Evolutionary conservation across 208 protist genomes (phyloP), one percentile per base, ranked within the genome.

Genomic region (Angomonas ambiguus): DNA sequence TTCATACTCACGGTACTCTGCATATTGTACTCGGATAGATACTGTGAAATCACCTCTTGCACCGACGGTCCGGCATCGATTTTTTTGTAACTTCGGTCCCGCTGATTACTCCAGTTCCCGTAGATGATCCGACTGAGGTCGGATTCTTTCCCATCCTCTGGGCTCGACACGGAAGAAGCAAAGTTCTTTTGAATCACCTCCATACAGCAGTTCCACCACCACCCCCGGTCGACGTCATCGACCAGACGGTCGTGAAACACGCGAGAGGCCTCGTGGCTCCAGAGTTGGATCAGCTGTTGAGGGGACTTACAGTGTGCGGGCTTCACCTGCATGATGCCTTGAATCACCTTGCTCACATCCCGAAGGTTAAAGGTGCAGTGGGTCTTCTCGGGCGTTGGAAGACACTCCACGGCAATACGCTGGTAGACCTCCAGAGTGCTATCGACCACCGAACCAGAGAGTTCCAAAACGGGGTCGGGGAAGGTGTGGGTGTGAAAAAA

Each of bases 311-410:
- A 83, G 62, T 86, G 72, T 6, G 77, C 67, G 0, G 92, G 78
- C 35, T 87, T 82, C 13, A 94, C 76, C 71, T 95, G 93, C 76
- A 98, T 80, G 28, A 98, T 83, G 41, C 95, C 98, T 70, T 98
- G 97, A 33, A 99, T 80, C 59, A 99, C 96, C 59, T 98, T 98
- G 62, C 88, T 91, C 27, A 99, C 81, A 69, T 99, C 98, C 45
- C 98, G 90, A 68, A 99, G 65, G 81, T 99, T 99, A 88, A 99
- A 99, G 18, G 96, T 98, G 83, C 98, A 99, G 80, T 99, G 98
- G 10, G 90, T 94, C 77, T 98, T 98, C 45, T 96, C 82, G 16
- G 98, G 97, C 6, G 97, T 99, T 11, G 98, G 98, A 41, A 98
- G 77, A 24, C 98, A 88, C 70, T 97, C 95, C 18, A 73, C 66